Percentiles rank a stretch among this genome's conserved stretches.
These are phyloP conservation scores for Camellia oleifera DNA, from an alignment of 179 eudicot genomes.

Conservation along the genomic window DNA sequence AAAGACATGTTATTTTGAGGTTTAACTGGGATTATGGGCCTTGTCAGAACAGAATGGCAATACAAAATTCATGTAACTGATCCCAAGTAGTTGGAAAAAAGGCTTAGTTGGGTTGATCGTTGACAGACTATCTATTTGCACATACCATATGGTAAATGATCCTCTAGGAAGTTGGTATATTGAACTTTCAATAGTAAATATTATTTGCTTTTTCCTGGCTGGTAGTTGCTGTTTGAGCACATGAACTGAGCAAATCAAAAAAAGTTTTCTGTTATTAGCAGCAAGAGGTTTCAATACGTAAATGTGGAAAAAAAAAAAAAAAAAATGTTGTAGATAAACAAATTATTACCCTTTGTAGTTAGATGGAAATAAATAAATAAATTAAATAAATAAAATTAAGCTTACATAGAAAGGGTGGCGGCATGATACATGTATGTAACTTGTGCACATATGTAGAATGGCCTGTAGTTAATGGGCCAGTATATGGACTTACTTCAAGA, in stretches of 20 bases:
- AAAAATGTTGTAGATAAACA: too few relatives aligned
- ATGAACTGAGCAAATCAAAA: background rate
- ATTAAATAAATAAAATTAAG: too few relatives aligned
- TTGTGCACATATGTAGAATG: background rate
- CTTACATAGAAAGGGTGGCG: too few relatives aligned
- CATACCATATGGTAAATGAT: background rate
- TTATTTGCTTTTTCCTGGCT: background rate
- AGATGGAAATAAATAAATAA: too few relatives aligned
- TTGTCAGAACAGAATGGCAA: too few relatives aligned
- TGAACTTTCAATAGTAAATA: background rate
- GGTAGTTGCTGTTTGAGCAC: background rate
- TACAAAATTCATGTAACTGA: too few relatives aligned
- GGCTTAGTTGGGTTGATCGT: too few relatives aligned
- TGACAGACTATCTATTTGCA: too few relatives aligned
- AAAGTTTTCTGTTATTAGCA: background rate
- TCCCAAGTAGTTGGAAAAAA: too few relatives aligned
- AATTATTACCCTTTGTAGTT: too few relatives aligned
- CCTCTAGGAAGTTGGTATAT: background rate
- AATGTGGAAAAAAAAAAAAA: background rate
- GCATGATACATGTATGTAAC: background rate
- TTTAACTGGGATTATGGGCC: too few relatives aligned
- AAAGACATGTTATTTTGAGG: too few relatives aligned
- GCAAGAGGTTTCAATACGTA: background rate
- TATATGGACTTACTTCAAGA: background rate
- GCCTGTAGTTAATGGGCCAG: background rate